These are phyloP conservation scores for Aquilaria malaccensis DNA, from an alignment of 345 rosid genomes.

Conservation along the genomic window DNA sequence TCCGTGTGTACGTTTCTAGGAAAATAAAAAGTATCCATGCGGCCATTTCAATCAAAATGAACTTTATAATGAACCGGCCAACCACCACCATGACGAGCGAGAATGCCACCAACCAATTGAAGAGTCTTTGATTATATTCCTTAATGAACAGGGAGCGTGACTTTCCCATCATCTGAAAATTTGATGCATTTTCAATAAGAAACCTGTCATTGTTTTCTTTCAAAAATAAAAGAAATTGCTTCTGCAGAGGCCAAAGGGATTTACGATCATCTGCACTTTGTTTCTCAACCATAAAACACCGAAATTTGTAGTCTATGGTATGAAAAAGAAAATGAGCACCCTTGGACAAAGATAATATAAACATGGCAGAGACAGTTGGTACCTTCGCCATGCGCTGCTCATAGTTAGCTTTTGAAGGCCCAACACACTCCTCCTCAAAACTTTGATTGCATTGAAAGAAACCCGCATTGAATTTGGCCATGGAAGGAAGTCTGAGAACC, in stretches of 20 bases:
- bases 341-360: not conserved
- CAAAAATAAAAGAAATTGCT: too few relatives aligned
- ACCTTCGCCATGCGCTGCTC: slow-evolving; percentile 92
- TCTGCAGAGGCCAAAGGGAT: too few relatives aligned
- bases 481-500: slow-evolving; percentile 93
- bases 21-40: slow-evolving; percentile 95
- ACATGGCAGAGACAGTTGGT: slow-evolving; percentile 1
- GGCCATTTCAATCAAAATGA: slow-evolving; percentile 82
- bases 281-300: too few relatives aligned
- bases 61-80: slow-evolving; percentile 87
- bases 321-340: not conserved
- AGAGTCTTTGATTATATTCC: slow-evolving; percentile 91
- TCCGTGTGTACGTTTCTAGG: slow-evolving; percentile 90
- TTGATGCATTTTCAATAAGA: not conserved
- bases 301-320: too few relatives aligned
- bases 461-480: slow-evolving; percentile 99
- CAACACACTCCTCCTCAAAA: slow-evolving; percentile 76
- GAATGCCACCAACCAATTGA: slow-evolving; percentile 97
- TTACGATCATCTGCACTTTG: too few relatives aligned
- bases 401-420: slow-evolving; percentile 80
- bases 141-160: slow-evolving; percentile 74
- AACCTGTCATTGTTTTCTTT: not conserved
- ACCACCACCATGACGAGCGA: slow-evolving; percentile 91
- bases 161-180: slow-evolving; percentile 82
- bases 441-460: slow-evolving; percentile 84